phyloP scores from a whole-genome alignment of 2,329 filamentous ascomycete species.

The Didymellaceae sp. region DNA sequence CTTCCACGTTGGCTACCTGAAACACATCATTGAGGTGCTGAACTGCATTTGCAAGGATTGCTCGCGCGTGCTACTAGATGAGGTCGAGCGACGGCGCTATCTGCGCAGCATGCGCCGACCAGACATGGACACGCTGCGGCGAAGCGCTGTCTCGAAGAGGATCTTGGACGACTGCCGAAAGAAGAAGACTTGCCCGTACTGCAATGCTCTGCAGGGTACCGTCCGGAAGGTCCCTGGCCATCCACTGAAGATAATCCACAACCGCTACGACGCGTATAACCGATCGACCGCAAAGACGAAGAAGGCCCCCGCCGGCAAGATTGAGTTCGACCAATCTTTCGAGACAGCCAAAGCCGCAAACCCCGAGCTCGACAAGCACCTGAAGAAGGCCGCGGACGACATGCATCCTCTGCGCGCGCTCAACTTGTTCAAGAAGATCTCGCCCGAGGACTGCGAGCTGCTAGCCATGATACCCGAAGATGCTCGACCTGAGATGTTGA shows the following conservation, averaged over 20 bases:
- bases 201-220: constrained; percentile 82
- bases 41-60: constrained; percentile 97
- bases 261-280: constrained; percentile 89
- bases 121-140: constrained; percentile 83
- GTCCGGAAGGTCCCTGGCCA: constrained; percentile 83
- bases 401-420: constrained; percentile 87
- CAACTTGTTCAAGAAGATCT: constrained; percentile 90
- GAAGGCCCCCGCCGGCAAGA: constrained; percentile 78
- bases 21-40: constrained; percentile 87
- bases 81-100: constrained; percentile 77
- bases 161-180: constrained; percentile 92
- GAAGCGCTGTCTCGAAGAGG: constrained; percentile 82
- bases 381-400: constrained; percentile 92
- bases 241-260: constrained; percentile 91
- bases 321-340: constrained; percentile 86
- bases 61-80: constrained; percentile 80
- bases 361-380: constrained; percentile 84
- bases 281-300: constrained; percentile 88
- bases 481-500: constrained; percentile 91
- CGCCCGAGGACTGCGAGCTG: constrained; percentile 84
- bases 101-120: constrained; percentile 82
- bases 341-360: constrained; percentile 77
- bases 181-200: constrained; percentile 80
- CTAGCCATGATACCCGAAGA: constrained; percentile 86
- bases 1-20: constrained; percentile 96